These are phyloP conservation scores for Piloderma croceum DNA, from an alignment of 768 basidiomycete species.

Conservation along the genomic window DNA sequence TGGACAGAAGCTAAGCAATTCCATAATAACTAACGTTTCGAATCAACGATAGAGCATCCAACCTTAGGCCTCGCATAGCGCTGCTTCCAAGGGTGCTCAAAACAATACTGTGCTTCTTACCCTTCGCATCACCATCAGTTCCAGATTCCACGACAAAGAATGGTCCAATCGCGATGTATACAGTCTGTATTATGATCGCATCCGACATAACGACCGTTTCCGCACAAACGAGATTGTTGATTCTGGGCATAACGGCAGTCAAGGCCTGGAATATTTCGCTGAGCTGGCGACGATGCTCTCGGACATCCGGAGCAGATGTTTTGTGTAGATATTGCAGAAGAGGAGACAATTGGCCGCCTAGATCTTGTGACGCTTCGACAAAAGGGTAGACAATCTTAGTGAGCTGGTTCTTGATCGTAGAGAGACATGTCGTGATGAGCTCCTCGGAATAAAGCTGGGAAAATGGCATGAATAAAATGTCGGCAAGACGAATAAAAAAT, in stretches of 20 bases:
- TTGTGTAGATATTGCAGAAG: conserved; percentile 50
- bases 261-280: conserved; percentile 71
- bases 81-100: conserved; percentile 67
- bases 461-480: conserved; percentile 3
- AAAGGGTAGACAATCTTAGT: conserved; percentile 80
- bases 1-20: background rate
- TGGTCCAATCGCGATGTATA: conserved; percentile 91
- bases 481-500: background rate
- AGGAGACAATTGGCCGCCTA: conserved; percentile 35
- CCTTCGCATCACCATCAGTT: conserved; percentile 48
- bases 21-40: conserved; percentile 58
- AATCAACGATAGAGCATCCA: conserved; percentile 79
- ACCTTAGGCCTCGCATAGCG: conserved; percentile 74
- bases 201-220: conserved; percentile 76
- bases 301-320: conserved; percentile 26
- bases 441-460: conserved; percentile 89
- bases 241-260: conserved; percentile 63
- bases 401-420: conserved; percentile 73
- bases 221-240: conserved; percentile 68
- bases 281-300: conserved; percentile 40
- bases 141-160: conserved; percentile 82
- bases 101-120: conserved; percentile 54
- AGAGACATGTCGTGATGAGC: conserved; percentile 74
- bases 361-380: conserved; percentile 59
- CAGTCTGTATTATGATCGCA: conserved; percentile 82